Evolutionary conservation across 2,329 filamentous ascomycete species (phyloP).

Genomic region (Xylariomycetidae sp.): DNA sequence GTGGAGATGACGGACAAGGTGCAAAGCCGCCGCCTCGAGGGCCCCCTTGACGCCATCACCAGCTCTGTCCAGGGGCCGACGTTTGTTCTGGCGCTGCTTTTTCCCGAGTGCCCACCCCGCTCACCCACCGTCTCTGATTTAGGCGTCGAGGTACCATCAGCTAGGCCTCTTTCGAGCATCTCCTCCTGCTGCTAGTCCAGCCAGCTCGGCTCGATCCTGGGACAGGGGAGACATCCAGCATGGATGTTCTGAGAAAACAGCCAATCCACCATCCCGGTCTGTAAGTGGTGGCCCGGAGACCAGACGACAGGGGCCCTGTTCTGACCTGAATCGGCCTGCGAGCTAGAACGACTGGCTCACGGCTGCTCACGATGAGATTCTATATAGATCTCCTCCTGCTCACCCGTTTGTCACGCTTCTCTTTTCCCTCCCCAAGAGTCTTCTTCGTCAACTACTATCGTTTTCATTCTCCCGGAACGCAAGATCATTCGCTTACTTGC

Average conservation of each 20-base stretch:
- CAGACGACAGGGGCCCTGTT: no score
- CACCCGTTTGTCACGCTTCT: conserved; percentile 9
- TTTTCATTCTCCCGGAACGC: conserved; percentile 30
- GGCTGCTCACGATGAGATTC: conserved; percentile 14
- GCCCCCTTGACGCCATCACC: no score
- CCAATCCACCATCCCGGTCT: conserved; percentile 18
- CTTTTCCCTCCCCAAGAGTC: conserved; percentile 17
- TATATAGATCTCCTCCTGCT: conserved; percentile 24
- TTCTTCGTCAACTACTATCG: conserved; percentile 21
- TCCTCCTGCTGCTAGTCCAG: no score
- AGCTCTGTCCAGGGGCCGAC: no score
- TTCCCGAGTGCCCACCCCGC: no score
- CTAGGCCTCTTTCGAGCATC: no score
- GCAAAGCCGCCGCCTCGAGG: no score
- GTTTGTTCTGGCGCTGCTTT: no score
- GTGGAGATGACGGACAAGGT: no score
- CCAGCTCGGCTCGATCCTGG: conserved; percentile 10
- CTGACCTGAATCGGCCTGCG: conserved; percentile 9
- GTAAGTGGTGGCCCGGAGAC: conserved; percentile 11
- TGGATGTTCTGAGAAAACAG: conserved; percentile 17
- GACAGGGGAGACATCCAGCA: no score
- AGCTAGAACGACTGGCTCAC: conserved; percentile 17
- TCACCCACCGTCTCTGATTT: no score
- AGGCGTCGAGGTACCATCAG: no score
- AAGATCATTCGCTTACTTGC: conserved; percentile 55